Evolutionary conservation across 116 monocot species (phyloP).

Genomic region (Trichopus zeylanicus): DNA sequence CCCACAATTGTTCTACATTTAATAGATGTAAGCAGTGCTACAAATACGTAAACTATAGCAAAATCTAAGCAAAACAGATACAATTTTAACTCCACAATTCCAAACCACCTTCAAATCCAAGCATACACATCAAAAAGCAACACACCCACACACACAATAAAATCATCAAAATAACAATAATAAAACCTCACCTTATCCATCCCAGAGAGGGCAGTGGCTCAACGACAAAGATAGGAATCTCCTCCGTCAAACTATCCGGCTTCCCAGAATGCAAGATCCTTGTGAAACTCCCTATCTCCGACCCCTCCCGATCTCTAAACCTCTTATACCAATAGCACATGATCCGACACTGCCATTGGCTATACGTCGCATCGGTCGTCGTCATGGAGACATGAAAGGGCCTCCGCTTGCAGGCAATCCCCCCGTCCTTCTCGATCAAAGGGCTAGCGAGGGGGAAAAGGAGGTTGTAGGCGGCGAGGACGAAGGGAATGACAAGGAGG

Average conservation of each 20-base stretch:
- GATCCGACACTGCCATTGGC: conserved; percentile 71
- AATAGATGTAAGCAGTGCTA: too few relatives aligned
- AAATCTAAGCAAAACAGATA: too few relatives aligned
- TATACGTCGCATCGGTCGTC: conserved; percentile 44
- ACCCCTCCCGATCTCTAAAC: conserved; percentile 28
- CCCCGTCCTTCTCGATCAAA: too few relatives aligned
- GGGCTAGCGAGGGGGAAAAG: too few relatives aligned
- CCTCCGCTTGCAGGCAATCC: conserved; percentile 2
- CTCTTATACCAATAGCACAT: conserved; percentile 81
- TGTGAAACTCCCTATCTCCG: conserved; percentile 76
- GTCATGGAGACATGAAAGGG: conserved; percentile 70
- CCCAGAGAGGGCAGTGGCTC: conserved; percentile 49
- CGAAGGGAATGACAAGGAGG: too few relatives aligned
- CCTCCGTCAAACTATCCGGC: conserved; percentile 43
- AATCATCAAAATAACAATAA: too few relatives aligned
- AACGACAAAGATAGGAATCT: conserved; percentile 80
- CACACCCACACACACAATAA: too few relatives aligned
- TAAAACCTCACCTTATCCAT: conserved; percentile 54
- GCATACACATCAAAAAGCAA: too few relatives aligned
- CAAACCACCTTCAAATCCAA: neutral
- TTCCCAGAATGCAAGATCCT: conserved; percentile 63
- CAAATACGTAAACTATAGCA: too few relatives aligned
- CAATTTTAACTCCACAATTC: neutral
- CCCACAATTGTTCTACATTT: too few relatives aligned
- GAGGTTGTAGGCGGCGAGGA: too few relatives aligned